A percentile compares a stretch with the other conserved stretches of the same genome.
Conservation (phyloP, 2,329 filamentous ascomycete species). For the Diaporthe sp. region DNA sequence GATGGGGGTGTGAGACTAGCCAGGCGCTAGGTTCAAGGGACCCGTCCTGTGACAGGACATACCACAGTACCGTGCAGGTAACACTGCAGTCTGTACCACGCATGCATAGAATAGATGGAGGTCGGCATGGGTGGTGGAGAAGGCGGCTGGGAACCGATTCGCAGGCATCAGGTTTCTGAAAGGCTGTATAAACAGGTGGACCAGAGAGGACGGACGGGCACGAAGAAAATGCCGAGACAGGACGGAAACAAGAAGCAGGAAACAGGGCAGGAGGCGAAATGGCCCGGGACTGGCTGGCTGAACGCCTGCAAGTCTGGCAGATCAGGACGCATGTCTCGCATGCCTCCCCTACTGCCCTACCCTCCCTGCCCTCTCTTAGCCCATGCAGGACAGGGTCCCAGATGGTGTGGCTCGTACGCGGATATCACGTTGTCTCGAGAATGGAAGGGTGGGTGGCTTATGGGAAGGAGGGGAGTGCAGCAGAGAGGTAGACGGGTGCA, state of each 20-base stretch:
- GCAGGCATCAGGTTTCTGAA: neutral
- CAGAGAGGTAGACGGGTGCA: neutral
- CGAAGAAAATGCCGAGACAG: neutral
- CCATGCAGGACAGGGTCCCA: slow-evolving; percentile 3
- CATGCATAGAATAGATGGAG: neutral
- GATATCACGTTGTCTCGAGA: slow-evolving; percentile 11
- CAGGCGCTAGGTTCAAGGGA: neutral
- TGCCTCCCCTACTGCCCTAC: neutral
- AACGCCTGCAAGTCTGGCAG: slow-evolving; percentile 23
- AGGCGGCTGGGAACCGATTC: slow-evolving; percentile 9
- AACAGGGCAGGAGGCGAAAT: neutral
- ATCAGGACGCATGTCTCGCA: slow-evolving; percentile 23
- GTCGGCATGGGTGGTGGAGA: neutral
- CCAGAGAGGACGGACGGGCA: neutral
- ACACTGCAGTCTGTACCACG: neutral
- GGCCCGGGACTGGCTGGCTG: neutral
- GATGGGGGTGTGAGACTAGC: slow-evolving; percentile 6
- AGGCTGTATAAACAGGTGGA: neutral
- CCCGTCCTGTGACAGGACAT: neutral
- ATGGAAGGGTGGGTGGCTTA: neutral
- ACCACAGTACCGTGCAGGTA: neutral
- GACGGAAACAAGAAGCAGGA: neutral
- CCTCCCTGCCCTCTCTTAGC: neutral
- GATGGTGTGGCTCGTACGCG: slow-evolving; percentile 4
- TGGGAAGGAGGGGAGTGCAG: neutral